Conservation (phyloP, 176 grass and related monocot genomes). For the Olyra latifolia region DNA sequence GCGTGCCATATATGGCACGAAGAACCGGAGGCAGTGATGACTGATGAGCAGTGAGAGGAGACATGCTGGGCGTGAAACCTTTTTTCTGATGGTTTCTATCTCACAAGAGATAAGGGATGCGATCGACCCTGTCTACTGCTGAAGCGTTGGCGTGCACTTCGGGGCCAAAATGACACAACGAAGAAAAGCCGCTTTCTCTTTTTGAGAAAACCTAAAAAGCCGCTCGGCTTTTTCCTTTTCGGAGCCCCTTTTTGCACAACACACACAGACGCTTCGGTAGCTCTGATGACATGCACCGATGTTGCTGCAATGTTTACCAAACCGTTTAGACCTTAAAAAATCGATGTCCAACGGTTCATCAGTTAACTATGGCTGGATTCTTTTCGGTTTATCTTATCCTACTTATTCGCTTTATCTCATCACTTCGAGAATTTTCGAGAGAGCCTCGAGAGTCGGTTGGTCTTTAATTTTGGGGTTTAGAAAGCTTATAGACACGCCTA, state of each 20-base stretch:
- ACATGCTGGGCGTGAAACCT: not conserved
- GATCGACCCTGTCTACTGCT: not conserved
- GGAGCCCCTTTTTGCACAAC: not conserved
- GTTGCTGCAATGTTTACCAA: too few relatives aligned
- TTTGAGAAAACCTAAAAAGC: not conserved
- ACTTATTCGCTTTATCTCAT: too few relatives aligned
- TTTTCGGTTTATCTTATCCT: too few relatives aligned
- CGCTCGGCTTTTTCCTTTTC: not conserved
- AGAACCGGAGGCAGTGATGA: not conserved
- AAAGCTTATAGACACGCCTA: too few relatives aligned
- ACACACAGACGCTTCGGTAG: too few relatives aligned
- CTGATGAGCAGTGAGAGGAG: not conserved
- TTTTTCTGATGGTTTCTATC: not conserved
- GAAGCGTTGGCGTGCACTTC: not conserved
- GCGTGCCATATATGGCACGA: not conserved
- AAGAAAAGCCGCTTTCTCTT: not conserved
- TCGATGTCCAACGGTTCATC: too few relatives aligned
- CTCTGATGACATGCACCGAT: too few relatives aligned
- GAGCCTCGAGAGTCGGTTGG: too few relatives aligned
- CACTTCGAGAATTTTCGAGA: too few relatives aligned
- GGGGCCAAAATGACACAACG: not conserved
- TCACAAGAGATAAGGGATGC: not conserved
- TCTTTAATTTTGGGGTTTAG: too few relatives aligned
- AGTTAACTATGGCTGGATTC: too few relatives aligned
- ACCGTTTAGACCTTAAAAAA: too few relatives aligned